Conservation (phyloP, 2,329 filamentous ascomycete species). For the Ophiognomonia clavigignenti-juglandacearum region DNA sequence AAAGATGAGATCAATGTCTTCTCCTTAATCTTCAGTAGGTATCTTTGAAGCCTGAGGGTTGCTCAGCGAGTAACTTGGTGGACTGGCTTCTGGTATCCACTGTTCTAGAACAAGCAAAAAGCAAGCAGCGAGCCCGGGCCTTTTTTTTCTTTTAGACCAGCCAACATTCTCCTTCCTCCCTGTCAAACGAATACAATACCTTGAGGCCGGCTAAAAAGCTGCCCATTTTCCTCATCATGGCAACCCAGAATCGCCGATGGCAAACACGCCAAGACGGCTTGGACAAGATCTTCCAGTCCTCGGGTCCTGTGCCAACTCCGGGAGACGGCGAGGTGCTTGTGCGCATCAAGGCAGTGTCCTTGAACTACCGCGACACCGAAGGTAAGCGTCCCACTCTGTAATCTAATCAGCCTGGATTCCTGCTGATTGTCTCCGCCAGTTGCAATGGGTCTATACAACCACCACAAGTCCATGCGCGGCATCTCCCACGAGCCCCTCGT, state of each 20-base stretch:
- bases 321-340: conserved; percentile 48
- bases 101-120: too few species aligned
- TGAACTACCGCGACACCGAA: conserved; percentile 47
- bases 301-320: conserved; percentile 41
- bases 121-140: too few species aligned
- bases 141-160: too few species aligned
- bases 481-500: conserved; percentile 42
- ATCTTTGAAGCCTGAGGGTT: too few species aligned
- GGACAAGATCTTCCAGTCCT: conserved; percentile 42
- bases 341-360: conserved; percentile 39
- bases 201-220: too few species aligned
- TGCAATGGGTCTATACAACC: conserved; percentile 60
- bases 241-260: conserved; percentile 39
- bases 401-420: not conserved
- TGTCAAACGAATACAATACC: too few species aligned
- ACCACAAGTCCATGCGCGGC: conserved; percentile 50
- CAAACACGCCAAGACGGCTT: conserved; percentile 50
- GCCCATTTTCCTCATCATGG: too few species aligned
- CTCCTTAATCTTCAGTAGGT: too few species aligned
- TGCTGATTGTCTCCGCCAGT: conserved; percentile 35
- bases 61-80: too few species aligned
- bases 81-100: too few species aligned
- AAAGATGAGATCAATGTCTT: too few species aligned
- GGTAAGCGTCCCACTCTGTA: conserved; percentile 25
- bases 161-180: too few species aligned